A percentile compares a stretch with the other conserved stretches of the same genome.
Conservation (phyloP, 257 asterid genomes). For the Solanum tacnaense region DNA sequence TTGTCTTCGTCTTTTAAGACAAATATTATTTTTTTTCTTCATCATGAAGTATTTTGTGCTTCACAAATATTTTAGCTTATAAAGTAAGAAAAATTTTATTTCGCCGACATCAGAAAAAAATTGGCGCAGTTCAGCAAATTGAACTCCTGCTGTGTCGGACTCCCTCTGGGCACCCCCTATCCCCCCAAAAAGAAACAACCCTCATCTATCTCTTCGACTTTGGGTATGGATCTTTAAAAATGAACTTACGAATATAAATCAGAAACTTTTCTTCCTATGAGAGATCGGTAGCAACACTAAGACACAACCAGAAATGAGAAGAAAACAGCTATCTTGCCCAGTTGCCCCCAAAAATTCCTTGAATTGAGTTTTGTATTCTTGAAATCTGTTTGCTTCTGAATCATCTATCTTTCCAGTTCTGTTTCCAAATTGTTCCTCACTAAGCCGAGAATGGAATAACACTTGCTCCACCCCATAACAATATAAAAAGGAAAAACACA, state of each 20-base stretch:
- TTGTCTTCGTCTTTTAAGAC: not conserved
- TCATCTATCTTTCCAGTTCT: not conserved
- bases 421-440: not conserved
- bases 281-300: not conserved
- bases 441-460: not conserved
- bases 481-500: not conserved
- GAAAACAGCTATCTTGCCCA: not conserved
- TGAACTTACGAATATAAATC: not conserved
- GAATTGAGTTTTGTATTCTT: not conserved
- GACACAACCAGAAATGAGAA: not conserved
- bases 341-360: not conserved
- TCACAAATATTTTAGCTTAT: not conserved
- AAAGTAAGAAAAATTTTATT: not conserved
- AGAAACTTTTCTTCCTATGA: not conserved
- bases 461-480: not conserved
- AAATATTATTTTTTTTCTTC: no score
- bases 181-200: not conserved
- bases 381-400: not conserved
- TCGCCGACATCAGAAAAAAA: not conserved
- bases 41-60: not conserved
- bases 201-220: not conserved
- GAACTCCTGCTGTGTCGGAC: not conserved
- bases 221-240: not conserved
- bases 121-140: not conserved
- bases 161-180: not conserved